Evolutionary conservation across 179 eudicot genomes (phyloP).

Genomic region (Kewa caespitosa): DNA sequence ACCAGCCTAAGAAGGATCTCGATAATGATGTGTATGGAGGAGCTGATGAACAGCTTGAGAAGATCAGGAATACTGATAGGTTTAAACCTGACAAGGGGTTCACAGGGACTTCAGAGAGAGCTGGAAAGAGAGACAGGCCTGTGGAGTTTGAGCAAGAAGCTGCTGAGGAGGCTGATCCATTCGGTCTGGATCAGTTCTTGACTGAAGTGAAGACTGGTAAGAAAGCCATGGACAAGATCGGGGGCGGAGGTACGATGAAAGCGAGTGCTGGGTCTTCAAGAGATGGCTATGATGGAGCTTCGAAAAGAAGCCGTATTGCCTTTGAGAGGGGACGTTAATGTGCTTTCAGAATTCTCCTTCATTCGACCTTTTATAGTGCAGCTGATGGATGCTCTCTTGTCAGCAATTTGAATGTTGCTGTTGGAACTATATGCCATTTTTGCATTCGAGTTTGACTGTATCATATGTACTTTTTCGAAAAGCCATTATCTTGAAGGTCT

Average conservation of each 20-base stretch:
- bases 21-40: constrained; percentile 81
- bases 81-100: constrained; percentile 79
- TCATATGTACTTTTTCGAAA: background rate
- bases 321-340: constrained; percentile 50
- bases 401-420: background rate
- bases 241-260: constrained; percentile 73
- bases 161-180: constrained; percentile 86
- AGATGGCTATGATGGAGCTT: constrained; percentile 58
- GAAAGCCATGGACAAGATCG: constrained; percentile 61
- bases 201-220: constrained; percentile 73
- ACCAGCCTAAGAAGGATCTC: constrained; percentile 74
- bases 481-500: background rate
- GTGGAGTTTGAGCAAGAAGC: constrained; percentile 78
- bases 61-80: constrained; percentile 70
- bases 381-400: background rate
- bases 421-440: background rate
- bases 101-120: constrained; percentile 64
- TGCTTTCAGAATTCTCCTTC: background rate
- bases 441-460: constrained; percentile 1
- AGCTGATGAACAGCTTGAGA: constrained; percentile 78
- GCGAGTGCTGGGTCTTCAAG: constrained; percentile 67
- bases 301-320: constrained; percentile 48
- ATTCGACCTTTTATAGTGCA: background rate
- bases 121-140: constrained; percentile 68
- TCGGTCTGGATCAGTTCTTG: constrained; percentile 76